Evolutionary conservation across 2,329 filamentous ascomycete genomes (phyloP).

Genomic region (Aspergillus sp.): DNA sequence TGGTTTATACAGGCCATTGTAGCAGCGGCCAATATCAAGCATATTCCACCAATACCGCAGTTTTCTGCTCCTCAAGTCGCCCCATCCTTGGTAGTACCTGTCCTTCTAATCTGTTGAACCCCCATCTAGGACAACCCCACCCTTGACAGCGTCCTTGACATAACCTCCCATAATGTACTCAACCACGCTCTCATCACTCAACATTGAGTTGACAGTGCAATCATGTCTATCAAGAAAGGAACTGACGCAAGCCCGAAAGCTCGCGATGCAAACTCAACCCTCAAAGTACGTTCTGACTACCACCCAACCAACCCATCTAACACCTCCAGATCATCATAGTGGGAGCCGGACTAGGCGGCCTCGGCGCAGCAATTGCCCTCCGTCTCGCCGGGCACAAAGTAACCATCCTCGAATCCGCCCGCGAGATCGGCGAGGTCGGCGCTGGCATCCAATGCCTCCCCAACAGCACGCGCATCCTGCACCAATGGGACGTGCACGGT

Average conservation of each 20-base stretch:
- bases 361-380: conserved; percentile 22
- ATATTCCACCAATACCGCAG: no score
- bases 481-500: conserved; percentile 7
- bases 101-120: no score
- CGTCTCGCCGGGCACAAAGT: conserved; percentile 23
- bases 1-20: no score
- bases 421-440: conserved; percentile 24
- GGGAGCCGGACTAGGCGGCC: conserved; percentile 22
- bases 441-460: conserved; percentile 26
- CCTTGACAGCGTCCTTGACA: no score
- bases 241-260: neutral
- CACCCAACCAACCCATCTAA: neutral
- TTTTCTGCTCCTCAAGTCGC: no score
- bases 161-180: no score
- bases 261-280: neutral
- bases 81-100: no score
- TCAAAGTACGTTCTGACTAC: neutral
- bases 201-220: neutral
- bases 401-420: conserved; percentile 19
- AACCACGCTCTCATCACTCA: neutral
- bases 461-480: conserved; percentile 17
- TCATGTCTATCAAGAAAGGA: neutral
- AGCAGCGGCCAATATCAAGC: no score
- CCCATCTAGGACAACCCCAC: no score
- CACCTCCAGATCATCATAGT: conserved; percentile 11